Evolutionary conservation across 2,329 filamentous ascomycete genomes (phyloP).

Genomic region (Penicillium sp.): DNA sequence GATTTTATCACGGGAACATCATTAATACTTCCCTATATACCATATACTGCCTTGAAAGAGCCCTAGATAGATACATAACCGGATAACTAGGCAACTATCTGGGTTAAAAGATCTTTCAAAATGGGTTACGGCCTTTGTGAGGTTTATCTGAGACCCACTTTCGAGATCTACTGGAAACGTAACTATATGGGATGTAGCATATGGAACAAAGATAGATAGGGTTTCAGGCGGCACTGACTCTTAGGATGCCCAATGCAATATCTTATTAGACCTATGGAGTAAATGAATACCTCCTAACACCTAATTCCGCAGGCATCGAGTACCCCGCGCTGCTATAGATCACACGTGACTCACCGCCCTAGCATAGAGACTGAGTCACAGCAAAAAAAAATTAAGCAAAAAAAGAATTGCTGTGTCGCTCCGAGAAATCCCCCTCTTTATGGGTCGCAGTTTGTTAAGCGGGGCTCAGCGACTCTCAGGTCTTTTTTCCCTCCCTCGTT

Average conservation of each 20-base stretch:
- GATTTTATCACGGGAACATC: no score
- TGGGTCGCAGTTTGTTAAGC: slow-evolving; percentile 42
- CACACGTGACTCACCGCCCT: slow-evolving; percentile 30
- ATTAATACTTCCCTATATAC: no score
- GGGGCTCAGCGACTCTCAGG: slow-evolving; percentile 40
- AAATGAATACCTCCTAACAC: no score
- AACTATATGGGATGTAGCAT: no score
- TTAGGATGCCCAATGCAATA: not conserved
- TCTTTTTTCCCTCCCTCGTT: slow-evolving; percentile 26
- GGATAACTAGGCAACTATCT: no score
- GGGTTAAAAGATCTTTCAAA: no score
- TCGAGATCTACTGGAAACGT: no score
- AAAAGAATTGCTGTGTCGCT: slow-evolving; percentile 11
- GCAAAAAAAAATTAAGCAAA: slow-evolving; percentile 5
- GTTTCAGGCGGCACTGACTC: no score
- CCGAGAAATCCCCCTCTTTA: slow-evolving; percentile 32
- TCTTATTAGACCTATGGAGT: not conserved
- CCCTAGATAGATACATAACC: no score
- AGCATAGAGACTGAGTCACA: slow-evolving; percentile 33
- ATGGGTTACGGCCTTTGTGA: not conserved
- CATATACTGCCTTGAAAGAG: no score
- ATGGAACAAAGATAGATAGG: no score
- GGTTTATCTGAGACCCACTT: not conserved
- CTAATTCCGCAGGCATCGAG: no score
- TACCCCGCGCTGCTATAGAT: not conserved